Conservation (phyloP, 257 asterid species). For the Avicennia marina region DNA sequence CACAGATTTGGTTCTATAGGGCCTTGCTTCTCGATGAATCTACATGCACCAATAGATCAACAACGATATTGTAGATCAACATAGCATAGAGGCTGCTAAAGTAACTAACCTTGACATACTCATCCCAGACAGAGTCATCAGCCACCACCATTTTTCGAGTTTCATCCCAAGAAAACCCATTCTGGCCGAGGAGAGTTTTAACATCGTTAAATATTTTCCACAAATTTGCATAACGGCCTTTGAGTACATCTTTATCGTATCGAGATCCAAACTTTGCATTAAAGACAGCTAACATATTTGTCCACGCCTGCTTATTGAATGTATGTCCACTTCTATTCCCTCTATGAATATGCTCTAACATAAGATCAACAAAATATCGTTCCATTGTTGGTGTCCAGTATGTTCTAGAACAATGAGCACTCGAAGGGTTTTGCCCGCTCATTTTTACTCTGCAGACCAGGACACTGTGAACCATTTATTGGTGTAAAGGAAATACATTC, state of each 20-base stretch:
- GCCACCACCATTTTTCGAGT: slow-evolving; percentile 41
- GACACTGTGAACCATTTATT: neutral
- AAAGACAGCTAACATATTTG: slow-evolving; percentile 37
- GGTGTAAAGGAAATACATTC: neutral
- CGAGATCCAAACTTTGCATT: slow-evolving; percentile 42
- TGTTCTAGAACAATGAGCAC: slow-evolving; percentile 27
- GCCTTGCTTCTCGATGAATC: slow-evolving; percentile 36
- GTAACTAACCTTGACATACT: slow-evolving; percentile 30
- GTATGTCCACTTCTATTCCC: slow-evolving; percentile 36
- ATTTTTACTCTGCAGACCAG: slow-evolving; percentile 16
- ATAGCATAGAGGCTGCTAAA: neutral
- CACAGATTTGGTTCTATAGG: slow-evolving; percentile 28
- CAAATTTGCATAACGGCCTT: slow-evolving; percentile 39
- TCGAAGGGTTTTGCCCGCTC: slow-evolving; percentile 23
- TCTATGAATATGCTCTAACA: slow-evolving; percentile 32
- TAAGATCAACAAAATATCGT: slow-evolving; percentile 35
- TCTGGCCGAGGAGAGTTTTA: slow-evolving; percentile 34
- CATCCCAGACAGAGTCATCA: slow-evolving; percentile 33
- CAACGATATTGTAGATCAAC: neutral
- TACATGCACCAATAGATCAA: slow-evolving; percentile 15
- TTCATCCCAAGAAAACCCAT: slow-evolving; percentile 42
- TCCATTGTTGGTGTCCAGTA: slow-evolving; percentile 47
- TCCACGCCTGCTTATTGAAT: slow-evolving; percentile 41
- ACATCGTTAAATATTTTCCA: slow-evolving; percentile 41
- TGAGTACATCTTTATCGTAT: slow-evolving; percentile 39